Evolutionary conservation across 2,329 filamentous ascomycete genomes (phyloP).

Genomic region (Simplicillium aogashimaense): DNA sequence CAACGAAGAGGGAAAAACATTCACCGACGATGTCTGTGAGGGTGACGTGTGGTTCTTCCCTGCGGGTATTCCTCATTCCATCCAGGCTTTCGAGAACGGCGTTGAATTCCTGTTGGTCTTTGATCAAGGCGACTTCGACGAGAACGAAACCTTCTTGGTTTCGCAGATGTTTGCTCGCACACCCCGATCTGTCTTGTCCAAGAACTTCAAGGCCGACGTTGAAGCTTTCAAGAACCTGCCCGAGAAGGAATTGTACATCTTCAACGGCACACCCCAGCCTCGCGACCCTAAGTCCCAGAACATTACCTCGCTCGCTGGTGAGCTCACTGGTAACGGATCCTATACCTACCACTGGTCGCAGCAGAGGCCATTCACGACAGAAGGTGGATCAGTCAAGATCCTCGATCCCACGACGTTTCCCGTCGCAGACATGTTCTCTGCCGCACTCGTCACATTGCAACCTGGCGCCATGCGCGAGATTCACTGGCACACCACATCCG

Average conservation of each 20-base stretch:
- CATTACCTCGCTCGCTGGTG: conserved; percentile 32
- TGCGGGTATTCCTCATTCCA: conserved; percentile 36
- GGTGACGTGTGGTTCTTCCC: conserved; percentile 48
- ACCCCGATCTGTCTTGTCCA: conserved; percentile 41
- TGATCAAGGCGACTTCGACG: conserved; percentile 46
- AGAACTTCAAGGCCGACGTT: conserved; percentile 39
- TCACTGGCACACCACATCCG: conserved; percentile 51
- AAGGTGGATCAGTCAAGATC: conserved; percentile 50
- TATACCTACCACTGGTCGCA: conserved; percentile 43
- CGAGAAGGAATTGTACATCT: conserved; percentile 38
- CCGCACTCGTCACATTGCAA: conserved; percentile 45
- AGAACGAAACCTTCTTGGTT: conserved; percentile 50
- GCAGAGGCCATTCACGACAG: conserved; percentile 38
- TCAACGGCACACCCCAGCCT: conserved; percentile 39
- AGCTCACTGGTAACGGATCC: conserved; percentile 23
- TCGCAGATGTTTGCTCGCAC: conserved; percentile 42
- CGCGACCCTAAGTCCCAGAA: conserved; percentile 34
- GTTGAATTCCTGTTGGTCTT: conserved; percentile 52
- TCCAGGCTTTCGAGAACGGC: conserved; percentile 45
- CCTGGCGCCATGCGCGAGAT: conserved; percentile 56
- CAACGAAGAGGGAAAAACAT: conserved; percentile 37
- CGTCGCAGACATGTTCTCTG: conserved; percentile 42
- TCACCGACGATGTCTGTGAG: conserved; percentile 35
- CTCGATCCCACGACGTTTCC: conserved; percentile 48
- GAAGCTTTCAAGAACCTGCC: conserved; percentile 37